A percentile compares a stretch with the other conserved stretches of the same genome.
These are phyloP conservation scores for Mycosphaerella arachidis DNA, from an alignment of 2,329 filamentous ascomycete genomes.

Conservation along the genomic window DNA sequence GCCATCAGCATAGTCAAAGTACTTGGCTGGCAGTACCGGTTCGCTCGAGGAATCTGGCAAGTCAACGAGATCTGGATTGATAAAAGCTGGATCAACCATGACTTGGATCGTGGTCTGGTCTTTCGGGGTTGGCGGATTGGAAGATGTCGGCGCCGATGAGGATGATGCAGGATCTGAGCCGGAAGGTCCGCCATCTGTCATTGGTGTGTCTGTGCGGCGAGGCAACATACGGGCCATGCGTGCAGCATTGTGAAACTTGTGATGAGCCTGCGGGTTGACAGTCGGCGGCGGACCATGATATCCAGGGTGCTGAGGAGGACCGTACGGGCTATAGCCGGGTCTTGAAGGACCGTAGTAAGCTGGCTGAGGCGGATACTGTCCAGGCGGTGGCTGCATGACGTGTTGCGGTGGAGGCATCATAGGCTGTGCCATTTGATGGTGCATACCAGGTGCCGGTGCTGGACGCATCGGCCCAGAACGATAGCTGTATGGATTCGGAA, in stretches of 20 bases:
- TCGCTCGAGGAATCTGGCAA: slow-evolving; percentile 34
- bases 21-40: slow-evolving; percentile 32
- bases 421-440: slow-evolving; percentile 18
- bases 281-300: slow-evolving; percentile 25
- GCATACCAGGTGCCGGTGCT: slow-evolving; percentile 18
- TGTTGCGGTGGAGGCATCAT: slow-evolving; percentile 17
- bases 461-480: slow-evolving; percentile 24
- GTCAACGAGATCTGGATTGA: slow-evolving; percentile 32
- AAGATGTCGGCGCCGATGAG: slow-evolving; percentile 36
- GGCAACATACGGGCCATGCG: slow-evolving; percentile 30
- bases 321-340: slow-evolving; percentile 20
- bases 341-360: slow-evolving; percentile 22
- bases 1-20: slow-evolving; percentile 34
- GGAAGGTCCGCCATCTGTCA: slow-evolving; percentile 38
- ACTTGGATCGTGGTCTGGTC: slow-evolving; percentile 36
- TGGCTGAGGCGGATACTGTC: slow-evolving; percentile 9
- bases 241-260: slow-evolving; percentile 33
- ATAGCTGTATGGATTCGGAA: slow-evolving; percentile 27
- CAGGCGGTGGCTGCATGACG: slow-evolving; percentile 17
- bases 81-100: slow-evolving; percentile 32
- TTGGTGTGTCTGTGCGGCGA: slow-evolving; percentile 32
- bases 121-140: slow-evolving; percentile 39
- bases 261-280: slow-evolving; percentile 27
- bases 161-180: slow-evolving; percentile 43
- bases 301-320: slow-evolving; percentile 17